Evolutionary conservation across 192 early-diverging fungal species (phyloP).

Genomic region (Coemansia sp.): DNA sequence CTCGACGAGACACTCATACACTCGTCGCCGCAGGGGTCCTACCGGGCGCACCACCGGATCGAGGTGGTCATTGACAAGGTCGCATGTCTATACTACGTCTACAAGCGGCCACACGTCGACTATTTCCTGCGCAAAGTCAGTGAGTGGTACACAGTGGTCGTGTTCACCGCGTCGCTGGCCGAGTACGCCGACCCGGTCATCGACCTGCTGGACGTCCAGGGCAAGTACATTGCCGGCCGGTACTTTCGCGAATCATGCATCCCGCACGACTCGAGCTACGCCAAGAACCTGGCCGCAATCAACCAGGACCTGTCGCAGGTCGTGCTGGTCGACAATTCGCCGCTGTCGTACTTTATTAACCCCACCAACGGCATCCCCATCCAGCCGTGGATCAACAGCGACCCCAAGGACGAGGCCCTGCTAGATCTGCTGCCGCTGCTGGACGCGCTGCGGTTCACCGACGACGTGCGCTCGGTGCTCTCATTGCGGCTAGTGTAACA

Average conservation of each 20-base stretch:
- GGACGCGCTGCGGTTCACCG: constrained; percentile 55
- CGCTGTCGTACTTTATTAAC: constrained; percentile 71
- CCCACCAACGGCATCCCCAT: constrained; percentile 69
- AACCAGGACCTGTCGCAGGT: constrained; percentile 62
- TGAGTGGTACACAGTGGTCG: constrained; percentile 62
- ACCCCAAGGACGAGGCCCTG: constrained; percentile 62
- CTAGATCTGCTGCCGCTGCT: constrained; percentile 58
- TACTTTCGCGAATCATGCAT: constrained; percentile 66
- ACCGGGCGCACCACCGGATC: constrained; percentile 59
- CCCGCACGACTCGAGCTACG: constrained; percentile 59
- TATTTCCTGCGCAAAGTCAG: constrained; percentile 61
- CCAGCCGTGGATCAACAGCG: constrained; percentile 64
- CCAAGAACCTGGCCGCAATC: constrained; percentile 63
- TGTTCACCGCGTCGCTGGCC: constrained; percentile 69
- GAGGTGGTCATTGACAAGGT: constrained; percentile 62
- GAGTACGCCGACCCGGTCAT: constrained; percentile 64
- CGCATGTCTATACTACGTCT: constrained; percentile 59
- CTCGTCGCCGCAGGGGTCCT: constrained; percentile 55
- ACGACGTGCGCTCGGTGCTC: constrained; percentile 61
- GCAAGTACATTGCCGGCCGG: constrained; percentile 56
- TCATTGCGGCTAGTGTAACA: constrained; percentile 42
- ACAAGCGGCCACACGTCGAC: constrained; percentile 59
- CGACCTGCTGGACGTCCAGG: constrained; percentile 57
- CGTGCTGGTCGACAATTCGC: constrained; percentile 68
- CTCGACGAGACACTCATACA: constrained; percentile 70